Evolutionary conservation across 345 rosid species (phyloP), one percentile per base, ranked within the genome.

Genomic region (Eucalyptus polybractea): DNA sequence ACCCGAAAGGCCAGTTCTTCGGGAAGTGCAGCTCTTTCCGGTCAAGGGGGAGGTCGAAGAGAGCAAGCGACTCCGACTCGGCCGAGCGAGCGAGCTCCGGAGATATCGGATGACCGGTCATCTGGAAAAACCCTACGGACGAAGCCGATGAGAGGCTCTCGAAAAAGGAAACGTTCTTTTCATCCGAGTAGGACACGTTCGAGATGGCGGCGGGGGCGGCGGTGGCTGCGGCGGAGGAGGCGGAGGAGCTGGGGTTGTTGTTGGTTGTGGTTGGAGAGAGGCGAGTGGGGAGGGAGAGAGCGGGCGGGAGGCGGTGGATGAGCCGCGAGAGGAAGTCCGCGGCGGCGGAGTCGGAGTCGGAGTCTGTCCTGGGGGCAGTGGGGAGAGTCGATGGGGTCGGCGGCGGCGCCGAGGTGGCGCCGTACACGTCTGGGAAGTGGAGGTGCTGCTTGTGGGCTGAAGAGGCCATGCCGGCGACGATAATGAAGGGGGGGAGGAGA

Each of bases 401-500:
- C 12, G 97, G 99, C 12, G 99, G 98, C 27, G 98, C 97, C 14
- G 94, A 89, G 83, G 95, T 96, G 93, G 95, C 92, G 88, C 91
- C 91, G 94, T 90, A 89, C 87, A 91, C 87, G 90, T 89, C 93
- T 17, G 92, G 91, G n/a, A 91, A 89, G 50, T 91, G 90, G 53
- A 90, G 94, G 45, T 86, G 93, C 88, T 93, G 95, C 86, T 93
- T 90, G 87, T 90, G 94, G 86, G 95, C 89, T 31, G 95, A 94
- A 87, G 94, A 94, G 17, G 96, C 92, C 95, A 93, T 92, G 86
- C 15, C 50, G 58, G 31, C 29, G 86, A 60, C 16, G 88, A 37
- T 9, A 19, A 44, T 16, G 80, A 87, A 12, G 7, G n/a, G 13
- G 29, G 5, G 16, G 33, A 27, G 69, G 16, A 11, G n/a, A 60